Evolutionary conservation across 768 basidiomycete genomes (phyloP), one percentile per base, ranked within the genome.

Genomic region (Tulasnella sp.): DNA sequence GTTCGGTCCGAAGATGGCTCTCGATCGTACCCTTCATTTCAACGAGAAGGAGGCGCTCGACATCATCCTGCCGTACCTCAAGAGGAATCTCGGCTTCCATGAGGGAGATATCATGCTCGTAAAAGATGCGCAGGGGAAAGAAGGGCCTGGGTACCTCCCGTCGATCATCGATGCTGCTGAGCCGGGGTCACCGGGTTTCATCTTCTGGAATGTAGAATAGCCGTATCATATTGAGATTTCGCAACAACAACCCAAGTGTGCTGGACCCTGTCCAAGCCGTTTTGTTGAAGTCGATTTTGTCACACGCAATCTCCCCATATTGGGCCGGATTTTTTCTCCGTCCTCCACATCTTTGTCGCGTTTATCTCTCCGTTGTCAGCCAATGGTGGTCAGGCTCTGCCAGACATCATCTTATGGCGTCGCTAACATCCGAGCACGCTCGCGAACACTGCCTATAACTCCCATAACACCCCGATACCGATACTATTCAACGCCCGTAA

Each of bases 121-220:
- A 0, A 82, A 86, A 17, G 83, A 86, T 49, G 87, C 84, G 2
- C 67, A 76, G 65, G 72, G 75, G 54, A 79, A 76, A 62, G 73
- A 72, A 44, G 77, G 72, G 12, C 73, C 77, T 57, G 85, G 85
- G 0, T 89, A 80, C 69, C 81, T 78, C 15, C 77, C 78, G 66
- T 73, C 68, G 59, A 84, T 90, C 64, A 82, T 92, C 45, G 91
- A 92, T 59, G 73, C 73, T n/a, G 87, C 90, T 10, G 91, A 93
- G 72, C 93, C 93, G 31, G 91, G 87, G 9, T 77, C 74, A 34
- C 92, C 92, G 48, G 84, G 83, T 3, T 87, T 92, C 66, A 85
- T 92, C 67, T 94, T 92, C 71, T 81, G 82, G 68, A 96, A 94
- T 52, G 56, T 65, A 17, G 64, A 44, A 45, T 62, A 21, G 27